Percentiles rank a stretch among this genome's conserved stretches.
Evolutionary conservation across 1,284 basidiomycete species (phyloP).

Genomic region (Amylostereum chailletii): DNA sequence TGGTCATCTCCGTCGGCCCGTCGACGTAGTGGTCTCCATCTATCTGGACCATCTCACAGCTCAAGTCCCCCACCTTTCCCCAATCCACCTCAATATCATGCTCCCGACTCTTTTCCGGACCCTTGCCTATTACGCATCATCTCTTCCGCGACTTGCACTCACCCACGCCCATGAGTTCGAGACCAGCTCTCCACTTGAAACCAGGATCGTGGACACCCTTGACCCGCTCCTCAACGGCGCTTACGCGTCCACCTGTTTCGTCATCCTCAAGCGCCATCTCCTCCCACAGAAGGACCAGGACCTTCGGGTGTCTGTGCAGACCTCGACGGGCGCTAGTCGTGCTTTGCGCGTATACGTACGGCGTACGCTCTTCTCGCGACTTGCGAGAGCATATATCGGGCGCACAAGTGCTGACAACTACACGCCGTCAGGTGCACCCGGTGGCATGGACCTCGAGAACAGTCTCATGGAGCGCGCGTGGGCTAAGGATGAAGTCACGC

Average conservation of each 20-base stretch:
- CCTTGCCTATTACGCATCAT: conserved; percentile 51
- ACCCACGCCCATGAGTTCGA: conserved; percentile 23
- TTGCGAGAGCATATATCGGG: conserved; percentile 56
- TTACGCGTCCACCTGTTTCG: conserved; percentile 54
- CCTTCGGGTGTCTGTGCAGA: conserved; percentile 26
- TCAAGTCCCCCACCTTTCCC: conserved; percentile 49
- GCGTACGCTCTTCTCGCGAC: conserved; percentile 45
- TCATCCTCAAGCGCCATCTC: conserved; percentile 45
- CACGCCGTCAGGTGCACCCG: conserved; percentile 49
- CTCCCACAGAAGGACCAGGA: conserved; percentile 21
- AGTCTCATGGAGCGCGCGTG: conserved; percentile 64
- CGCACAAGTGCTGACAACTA: conserved; percentile 44
- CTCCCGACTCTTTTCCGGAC: conserved; percentile 66
- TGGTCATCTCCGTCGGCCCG: conserved; percentile 24
- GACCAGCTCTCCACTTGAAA: conserved; percentile 33
- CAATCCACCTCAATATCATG: conserved; percentile 41
- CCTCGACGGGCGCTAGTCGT: conserved; percentile 56
- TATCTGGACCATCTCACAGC: conserved; percentile 56
- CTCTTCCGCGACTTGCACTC: conserved; percentile 57
- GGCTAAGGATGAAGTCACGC: conserved; percentile 48
- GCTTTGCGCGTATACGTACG: conserved; percentile 59
- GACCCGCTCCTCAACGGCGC: conserved; percentile 52
- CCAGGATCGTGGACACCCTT: conserved; percentile 46
- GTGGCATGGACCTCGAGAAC: conserved; percentile 45
- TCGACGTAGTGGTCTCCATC: conserved; percentile 50